phyloP scores from a whole-genome alignment of 1,139 yeast species.

The Saccharomycopsis crataegensis region DNA sequence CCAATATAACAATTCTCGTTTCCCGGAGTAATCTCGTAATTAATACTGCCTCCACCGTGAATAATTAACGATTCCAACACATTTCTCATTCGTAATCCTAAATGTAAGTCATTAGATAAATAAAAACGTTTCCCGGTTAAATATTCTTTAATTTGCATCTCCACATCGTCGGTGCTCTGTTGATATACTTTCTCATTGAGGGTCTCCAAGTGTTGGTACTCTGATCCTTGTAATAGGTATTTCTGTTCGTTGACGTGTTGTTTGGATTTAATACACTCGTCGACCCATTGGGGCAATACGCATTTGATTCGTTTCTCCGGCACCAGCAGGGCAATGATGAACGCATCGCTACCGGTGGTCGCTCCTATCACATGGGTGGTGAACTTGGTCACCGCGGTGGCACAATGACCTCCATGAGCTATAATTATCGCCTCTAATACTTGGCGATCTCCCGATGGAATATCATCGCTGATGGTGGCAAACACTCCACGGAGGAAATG shows the following conservation, averaged over 20 bases:
- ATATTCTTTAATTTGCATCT: not conserved
- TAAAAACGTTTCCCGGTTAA: slow-evolving; percentile 8
- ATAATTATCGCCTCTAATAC: slow-evolving; percentile 4
- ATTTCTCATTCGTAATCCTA: not conserved
- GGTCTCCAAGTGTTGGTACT: not conserved
- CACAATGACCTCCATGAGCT: slow-evolving; percentile 35
- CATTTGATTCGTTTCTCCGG: slow-evolving; percentile 32
- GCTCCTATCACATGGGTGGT: slow-evolving; percentile 42
- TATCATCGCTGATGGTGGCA: slow-evolving; percentile 10
- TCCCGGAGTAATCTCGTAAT: not conserved
- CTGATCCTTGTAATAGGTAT: slow-evolving; percentile 4
- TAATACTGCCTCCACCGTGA: slow-evolving; percentile 8
- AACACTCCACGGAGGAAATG: slow-evolving; percentile 11
- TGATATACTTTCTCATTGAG: not conserved
- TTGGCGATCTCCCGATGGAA: slow-evolving; percentile 6
- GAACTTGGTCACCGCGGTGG: slow-evolving; percentile 36
- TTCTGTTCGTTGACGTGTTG: slow-evolving; percentile 1
- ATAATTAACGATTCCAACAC: slow-evolving; percentile 2
- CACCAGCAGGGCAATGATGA: slow-evolving; percentile 22
- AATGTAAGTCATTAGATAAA: slow-evolving; percentile 9
- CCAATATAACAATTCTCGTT: slow-evolving; percentile 51
- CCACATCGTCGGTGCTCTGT: not conserved
- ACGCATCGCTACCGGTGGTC: slow-evolving; percentile 24
- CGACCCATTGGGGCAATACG: slow-evolving; percentile 41
- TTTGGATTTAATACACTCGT: slow-evolving; percentile 32